Percentiles rank a stretch among this genome's conserved stretches.
These are phyloP conservation scores for Brassica hybrid DNA, from an alignment of 441 rosid species.

Conservation along the genomic window DNA sequence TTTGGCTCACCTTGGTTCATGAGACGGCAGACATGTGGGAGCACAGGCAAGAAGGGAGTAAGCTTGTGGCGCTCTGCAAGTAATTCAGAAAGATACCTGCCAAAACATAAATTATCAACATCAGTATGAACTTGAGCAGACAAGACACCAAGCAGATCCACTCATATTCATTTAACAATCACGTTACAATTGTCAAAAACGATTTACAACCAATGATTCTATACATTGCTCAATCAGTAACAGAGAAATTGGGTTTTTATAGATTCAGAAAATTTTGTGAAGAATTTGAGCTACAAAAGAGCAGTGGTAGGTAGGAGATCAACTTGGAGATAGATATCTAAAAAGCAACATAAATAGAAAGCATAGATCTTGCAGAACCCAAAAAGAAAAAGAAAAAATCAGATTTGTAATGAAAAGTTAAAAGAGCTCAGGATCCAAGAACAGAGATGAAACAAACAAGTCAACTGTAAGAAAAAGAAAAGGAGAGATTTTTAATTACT, in stretches of 20 bases:
- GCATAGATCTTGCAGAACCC: slow-evolving; percentile 21
- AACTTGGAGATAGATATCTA: not conserved
- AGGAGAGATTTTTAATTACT: slow-evolving; percentile 23
- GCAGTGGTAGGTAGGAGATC: not conserved
- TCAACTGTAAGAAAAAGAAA: slow-evolving; percentile 6
- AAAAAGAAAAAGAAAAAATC: slow-evolving; percentile 15
- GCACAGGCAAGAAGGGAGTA: slow-evolving; percentile 73
- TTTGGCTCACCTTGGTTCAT: slow-evolving; percentile 83
- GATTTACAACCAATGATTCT: slow-evolving; percentile 1
- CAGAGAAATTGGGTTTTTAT: not conserved
- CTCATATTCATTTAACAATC: not conserved
- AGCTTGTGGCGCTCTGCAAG: slow-evolving; percentile 81
- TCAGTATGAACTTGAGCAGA: slow-evolving; percentile 22
- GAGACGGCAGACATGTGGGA: slow-evolving; percentile 70
- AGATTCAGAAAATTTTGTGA: not conserved
- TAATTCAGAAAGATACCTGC: slow-evolving; percentile 85
- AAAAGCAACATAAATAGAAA: slow-evolving; percentile 18
- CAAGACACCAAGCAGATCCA: slow-evolving; percentile 19
- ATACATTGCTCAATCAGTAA: not conserved
- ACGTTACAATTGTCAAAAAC: not conserved
- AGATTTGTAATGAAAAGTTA: slow-evolving; percentile 14
- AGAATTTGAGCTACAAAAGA: slow-evolving; percentile 5
- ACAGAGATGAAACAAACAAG: slow-evolving; percentile 18
- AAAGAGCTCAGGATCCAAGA: slow-evolving; percentile 26
- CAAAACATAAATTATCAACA: slow-evolving; percentile 19